phyloP scores from a whole-genome alignment of 1,284 basidiomycete species.

The Sporisorium graminicola region DNA sequence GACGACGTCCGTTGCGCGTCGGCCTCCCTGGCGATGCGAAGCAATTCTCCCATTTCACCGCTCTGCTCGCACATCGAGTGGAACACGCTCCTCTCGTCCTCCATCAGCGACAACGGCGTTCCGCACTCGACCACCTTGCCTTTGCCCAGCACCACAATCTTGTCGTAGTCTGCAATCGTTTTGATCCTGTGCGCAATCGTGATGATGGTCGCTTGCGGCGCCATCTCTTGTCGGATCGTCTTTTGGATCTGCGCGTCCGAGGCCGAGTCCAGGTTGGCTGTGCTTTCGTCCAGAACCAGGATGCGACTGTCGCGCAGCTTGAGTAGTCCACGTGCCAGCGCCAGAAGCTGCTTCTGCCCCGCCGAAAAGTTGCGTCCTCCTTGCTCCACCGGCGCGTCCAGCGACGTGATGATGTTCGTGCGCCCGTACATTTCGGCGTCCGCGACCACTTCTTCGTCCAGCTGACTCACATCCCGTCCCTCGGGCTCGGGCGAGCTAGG shows the following conservation, averaged over 20 bases:
- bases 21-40: slow-evolving; percentile 44
- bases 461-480: slow-evolving; percentile 5
- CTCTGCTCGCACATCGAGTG: slow-evolving; percentile 61
- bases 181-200: slow-evolving; percentile 78
- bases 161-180: slow-evolving; percentile 75
- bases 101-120: slow-evolving; percentile 76
- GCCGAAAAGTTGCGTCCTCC: slow-evolving; percentile 73
- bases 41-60: slow-evolving; percentile 59
- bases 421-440: slow-evolving; percentile 63
- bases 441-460: slow-evolving; percentile 11
- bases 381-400: slow-evolving; percentile 73
- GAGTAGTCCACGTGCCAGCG: slow-evolving; percentile 74
- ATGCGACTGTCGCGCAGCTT: slow-evolving; percentile 72
- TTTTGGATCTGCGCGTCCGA: slow-evolving; percentile 73
- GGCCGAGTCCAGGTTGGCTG: slow-evolving; percentile 70
- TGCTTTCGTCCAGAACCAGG: slow-evolving; percentile 74
- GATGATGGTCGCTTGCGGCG: slow-evolving; percentile 71
- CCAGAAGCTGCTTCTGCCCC: slow-evolving; percentile 74
- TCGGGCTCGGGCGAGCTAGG: slow-evolving; percentile 40
- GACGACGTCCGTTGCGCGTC: slow-evolving; percentile 25
- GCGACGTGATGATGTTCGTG: slow-evolving; percentile 71
- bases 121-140: slow-evolving; percentile 84
- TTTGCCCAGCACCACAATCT: slow-evolving; percentile 74
- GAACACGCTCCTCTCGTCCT: slow-evolving; percentile 50
- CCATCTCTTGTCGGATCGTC: slow-evolving; percentile 71